Percentiles rank a stretch among this genome's conserved stretches.
Evolutionary conservation across 2,329 filamentous ascomycete species (phyloP).

Genomic region (Grosmannia huntii): DNA sequence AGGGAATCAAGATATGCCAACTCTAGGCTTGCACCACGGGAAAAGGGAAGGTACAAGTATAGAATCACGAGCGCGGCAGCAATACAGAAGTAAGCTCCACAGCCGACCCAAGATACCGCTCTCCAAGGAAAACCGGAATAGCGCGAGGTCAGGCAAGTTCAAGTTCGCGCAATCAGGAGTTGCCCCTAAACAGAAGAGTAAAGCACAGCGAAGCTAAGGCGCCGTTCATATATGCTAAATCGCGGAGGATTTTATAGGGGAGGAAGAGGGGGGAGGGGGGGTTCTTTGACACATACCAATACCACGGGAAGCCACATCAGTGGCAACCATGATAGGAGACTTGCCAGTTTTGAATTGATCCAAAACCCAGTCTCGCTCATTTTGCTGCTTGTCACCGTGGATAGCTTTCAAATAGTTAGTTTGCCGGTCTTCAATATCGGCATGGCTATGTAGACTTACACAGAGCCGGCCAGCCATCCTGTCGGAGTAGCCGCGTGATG

Average conservation of each 20-base stretch:
- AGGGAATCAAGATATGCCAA: conserved; percentile 61
- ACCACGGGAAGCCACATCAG: conserved; percentile 98
- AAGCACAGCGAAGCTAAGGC: conserved; percentile 56
- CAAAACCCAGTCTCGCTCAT: conserved; percentile 98
- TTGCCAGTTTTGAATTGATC: conserved; percentile 99
- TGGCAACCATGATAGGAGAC: conserved; percentile 99
- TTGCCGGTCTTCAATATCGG: not conserved
- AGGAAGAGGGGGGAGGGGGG: conserved; percentile 20
- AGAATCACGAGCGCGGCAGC: conserved; percentile 67
- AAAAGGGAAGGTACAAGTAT: conserved; percentile 53
- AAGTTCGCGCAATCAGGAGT: conserved; percentile 80
- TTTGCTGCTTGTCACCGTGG: conserved; percentile 98
- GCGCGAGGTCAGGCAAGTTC: conserved; percentile 80
- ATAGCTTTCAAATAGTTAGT: conserved; percentile 35
- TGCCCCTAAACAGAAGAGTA: conserved; percentile 83
- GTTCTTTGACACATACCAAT: conserved; percentile 80
- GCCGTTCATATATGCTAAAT: conserved; percentile 41
- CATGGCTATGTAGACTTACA: conserved; percentile 45
- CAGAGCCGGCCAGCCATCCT: conserved; percentile 94
- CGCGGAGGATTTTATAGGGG: conserved; percentile 10
- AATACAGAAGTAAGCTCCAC: conserved; percentile 45
- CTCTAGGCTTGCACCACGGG: conserved; percentile 62
- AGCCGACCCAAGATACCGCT: conserved; percentile 79
- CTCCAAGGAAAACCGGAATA: conserved; percentile 62
- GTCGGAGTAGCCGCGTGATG: conserved; percentile 91